Conservation (phyloP, 352 stramenopile genomes). For the Pythium grandisporangium region DNA sequence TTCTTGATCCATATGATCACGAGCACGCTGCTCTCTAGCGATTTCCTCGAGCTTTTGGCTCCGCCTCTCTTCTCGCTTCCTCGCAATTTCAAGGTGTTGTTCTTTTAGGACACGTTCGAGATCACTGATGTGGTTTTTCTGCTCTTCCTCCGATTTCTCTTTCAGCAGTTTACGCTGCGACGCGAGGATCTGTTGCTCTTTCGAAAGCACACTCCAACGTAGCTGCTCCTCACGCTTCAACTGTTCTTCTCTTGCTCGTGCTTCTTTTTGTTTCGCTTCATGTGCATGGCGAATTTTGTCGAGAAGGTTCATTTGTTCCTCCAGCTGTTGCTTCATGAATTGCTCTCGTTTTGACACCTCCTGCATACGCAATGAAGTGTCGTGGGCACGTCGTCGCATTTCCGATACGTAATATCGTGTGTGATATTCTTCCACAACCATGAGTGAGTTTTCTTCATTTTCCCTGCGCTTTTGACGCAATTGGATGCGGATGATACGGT, state of each 20-base stretch:
- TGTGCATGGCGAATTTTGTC: slow-evolving; percentile 15
- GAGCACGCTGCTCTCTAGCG: slow-evolving; percentile 18
- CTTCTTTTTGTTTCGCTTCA: slow-evolving; percentile 17
- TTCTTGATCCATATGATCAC: slow-evolving; percentile 23
- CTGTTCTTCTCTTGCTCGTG: slow-evolving; percentile 16
- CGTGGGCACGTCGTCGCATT: slow-evolving; percentile 19
- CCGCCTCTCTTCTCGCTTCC: slow-evolving; percentile 15
- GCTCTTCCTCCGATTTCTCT: slow-evolving; percentile 8
- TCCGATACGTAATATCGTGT: slow-evolving; percentile 41
- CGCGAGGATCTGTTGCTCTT: slow-evolving; percentile 19
- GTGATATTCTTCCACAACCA: slow-evolving; percentile 51
- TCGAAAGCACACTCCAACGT: slow-evolving; percentile 18
- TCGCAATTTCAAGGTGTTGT: slow-evolving; percentile 12
- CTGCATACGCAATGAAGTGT: slow-evolving; percentile 15
- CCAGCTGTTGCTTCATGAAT: slow-evolving; percentile 18
- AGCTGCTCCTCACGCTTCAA: slow-evolving; percentile 14
- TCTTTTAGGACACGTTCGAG: slow-evolving; percentile 1
- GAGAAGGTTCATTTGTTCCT: slow-evolving; percentile 18
- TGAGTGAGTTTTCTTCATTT: slow-evolving; percentile 31
- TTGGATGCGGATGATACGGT: slow-evolving; percentile 19
- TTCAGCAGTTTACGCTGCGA: too few relatives aligned
- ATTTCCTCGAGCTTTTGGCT: slow-evolving; percentile 26
- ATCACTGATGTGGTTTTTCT: background rate
- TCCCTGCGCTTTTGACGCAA: slow-evolving; percentile 22
- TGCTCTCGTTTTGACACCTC: slow-evolving; percentile 27